Base-by-base conservation (phyloP, 352 stramenopile genomes). In the Globisporangium yorkense region DNA sequence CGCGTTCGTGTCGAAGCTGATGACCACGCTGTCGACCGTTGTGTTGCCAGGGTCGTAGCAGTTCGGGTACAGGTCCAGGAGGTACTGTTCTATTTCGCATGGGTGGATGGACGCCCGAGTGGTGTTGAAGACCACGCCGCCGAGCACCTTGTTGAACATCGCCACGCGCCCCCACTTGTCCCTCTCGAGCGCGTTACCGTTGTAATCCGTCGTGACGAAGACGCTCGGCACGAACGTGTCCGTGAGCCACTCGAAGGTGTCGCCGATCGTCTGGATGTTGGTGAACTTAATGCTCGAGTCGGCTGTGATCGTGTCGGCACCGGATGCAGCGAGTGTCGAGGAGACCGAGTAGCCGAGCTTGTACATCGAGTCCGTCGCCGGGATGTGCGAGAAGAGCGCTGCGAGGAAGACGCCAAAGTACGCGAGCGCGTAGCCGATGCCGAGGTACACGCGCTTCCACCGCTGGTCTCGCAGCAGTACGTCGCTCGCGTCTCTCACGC, bases 161-260 rank as follows among this genome's bases (percentile, higher is more conserved):
- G 59, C 66, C 13, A 81, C 56, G 9, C 61, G 62, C 0, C 61
- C 69, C 53, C 61, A 72, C 31, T 70, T 51, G 39, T 75, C 53
- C 43, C 63, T 56, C 45, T 56, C 51, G 0, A 81, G 53, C 5
- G 45, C n/a, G 9, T 74, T 53, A 35, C 63, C 71, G 57, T 83
- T 85, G 68, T 83, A 83, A 57, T 79, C 71, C 7, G 68, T 55
- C 3, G 72, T 82, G 8, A 85, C 59, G 51, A 85, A 85, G 31
- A 77, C 63, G 5, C 57, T 56, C 1, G 71, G 75, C 33, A 73
- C 66, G 29, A 85, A 70, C 21, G 72, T 68, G 27, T 76, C 48
- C 24, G 59, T 66, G 33, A 85, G 49, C 75, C 75, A 85, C 31
- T 74, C 61, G 54, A 81, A 85, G 3, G 67, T 66, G 40, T 85